Evolutionary conservation across 768 basidiomycete genomes (phyloP), one percentile per base, ranked within the genome.

Genomic region (Candolleomyces aberdarensis): DNA sequence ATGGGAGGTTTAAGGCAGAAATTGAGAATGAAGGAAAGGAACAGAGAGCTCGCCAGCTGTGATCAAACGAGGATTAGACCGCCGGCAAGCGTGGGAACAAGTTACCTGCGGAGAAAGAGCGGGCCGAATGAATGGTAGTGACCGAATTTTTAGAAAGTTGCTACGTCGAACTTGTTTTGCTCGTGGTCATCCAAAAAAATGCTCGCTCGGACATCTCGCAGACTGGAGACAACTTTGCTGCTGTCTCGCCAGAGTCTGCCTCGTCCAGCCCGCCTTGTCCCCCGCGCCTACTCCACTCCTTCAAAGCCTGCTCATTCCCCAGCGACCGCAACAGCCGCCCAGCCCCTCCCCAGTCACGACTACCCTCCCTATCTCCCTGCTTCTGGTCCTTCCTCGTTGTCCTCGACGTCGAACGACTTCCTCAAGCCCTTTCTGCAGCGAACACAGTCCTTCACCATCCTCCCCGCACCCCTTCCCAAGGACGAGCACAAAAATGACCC

Each of bases 221-320:
- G 71, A 66, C 70, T 78, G 0, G 77, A 78, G 77, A 75, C 76
- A 63, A 72, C 77, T 78, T 78, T 75, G 67, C 61, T 85, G 81
- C 82, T 81, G 75, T 88, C 88, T 69, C 80, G 88, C 29, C 87
- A 89, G 71, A 68, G 78, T 65, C 84, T 90, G 59, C 86, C 86
- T 22, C 83, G 88, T 53, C 86, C 88, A 56, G 85, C 86, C 46
- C 84, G 88, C 64, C 88, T 86, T 71, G 87, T 87, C 52, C 83
- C 86, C 46, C 84, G 88, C 64, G 79, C 87, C 49, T 89, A 87
- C 71, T 88, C 89, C 17, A 80, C 88, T 0, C 85, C 87, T 14
- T 79, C 88, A 56, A 84, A 82, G 75, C 77, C 67, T 61, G 73
- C 70, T 53, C 78, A 78, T 68, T 84, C 87, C 1, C 83, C 85